Conservation (phyloP, 2,329 filamentous ascomycete species). For the Paecilomyces fulvus region DNA sequence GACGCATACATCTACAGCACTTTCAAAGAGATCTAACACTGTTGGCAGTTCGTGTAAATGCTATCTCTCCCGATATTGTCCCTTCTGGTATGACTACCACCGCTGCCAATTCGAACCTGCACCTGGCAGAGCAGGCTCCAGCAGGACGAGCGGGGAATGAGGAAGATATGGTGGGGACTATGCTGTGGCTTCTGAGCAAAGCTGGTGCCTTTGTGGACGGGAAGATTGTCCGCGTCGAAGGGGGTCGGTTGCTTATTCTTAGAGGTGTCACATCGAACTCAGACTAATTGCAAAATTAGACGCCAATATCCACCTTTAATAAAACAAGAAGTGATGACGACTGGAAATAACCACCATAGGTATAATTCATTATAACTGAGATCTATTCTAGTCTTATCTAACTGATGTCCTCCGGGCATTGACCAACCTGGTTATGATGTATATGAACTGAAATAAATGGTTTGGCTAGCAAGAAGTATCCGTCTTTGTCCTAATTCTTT, state of each 20-base stretch:
- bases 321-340: too few relatives aligned
- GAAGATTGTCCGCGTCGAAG: slow-evolving; percentile 11
- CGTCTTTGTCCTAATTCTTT: too few relatives aligned
- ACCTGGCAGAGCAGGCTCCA: not conserved
- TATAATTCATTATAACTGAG: too few relatives aligned
- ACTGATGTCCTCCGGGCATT: too few relatives aligned
- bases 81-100: not conserved
- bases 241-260: not conserved
- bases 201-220: slow-evolving; percentile 47
- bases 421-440: too few relatives aligned
- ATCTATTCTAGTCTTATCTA: too few relatives aligned
- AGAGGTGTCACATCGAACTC: slow-evolving; percentile 1
- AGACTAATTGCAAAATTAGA: not conserved
- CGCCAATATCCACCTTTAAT: too few relatives aligned
- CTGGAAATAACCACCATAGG: too few relatives aligned
- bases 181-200: slow-evolving; percentile 44
- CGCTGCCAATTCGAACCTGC: not conserved
- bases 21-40: not conserved
- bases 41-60: slow-evolving; percentile 1
- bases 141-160: slow-evolving; percentile 28
- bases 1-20: not conserved
- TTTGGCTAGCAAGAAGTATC: too few relatives aligned
- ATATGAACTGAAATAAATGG: too few relatives aligned
- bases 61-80: slow-evolving; percentile 1
- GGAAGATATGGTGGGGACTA: slow-evolving; percentile 41